These are phyloP conservation scores for Thalassiosira mediterranea DNA, from an alignment of 352 stramenopile species.

Conservation along the genomic window DNA sequence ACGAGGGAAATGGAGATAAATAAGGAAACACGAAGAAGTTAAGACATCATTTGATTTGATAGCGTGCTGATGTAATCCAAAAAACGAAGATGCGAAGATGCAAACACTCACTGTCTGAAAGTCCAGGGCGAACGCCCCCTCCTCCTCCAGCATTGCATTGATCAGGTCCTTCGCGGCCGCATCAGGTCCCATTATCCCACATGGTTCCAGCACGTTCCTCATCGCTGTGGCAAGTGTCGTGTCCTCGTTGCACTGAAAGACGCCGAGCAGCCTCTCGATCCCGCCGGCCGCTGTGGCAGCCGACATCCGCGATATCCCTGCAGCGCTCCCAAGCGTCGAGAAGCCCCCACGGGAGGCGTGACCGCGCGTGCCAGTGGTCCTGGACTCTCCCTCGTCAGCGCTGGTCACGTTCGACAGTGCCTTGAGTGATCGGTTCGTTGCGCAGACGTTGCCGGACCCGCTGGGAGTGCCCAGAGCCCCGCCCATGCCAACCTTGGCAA, in stretches of 20 bases:
- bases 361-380: not conserved
- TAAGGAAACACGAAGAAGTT: not conserved
- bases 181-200: no score
- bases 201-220: no score
- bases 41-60: not conserved
- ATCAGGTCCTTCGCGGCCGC: not conserved
- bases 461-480: not conserved
- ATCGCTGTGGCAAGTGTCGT: no score
- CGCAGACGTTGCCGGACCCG: no score
- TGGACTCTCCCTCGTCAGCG: not conserved
- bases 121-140: conserved; percentile 24
- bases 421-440: not conserved
- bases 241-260: conserved; percentile 36
- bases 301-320: not conserved
- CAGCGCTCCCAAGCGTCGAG: not conserved
- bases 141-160: conserved; percentile 1
- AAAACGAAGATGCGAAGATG: conserved; percentile 7
- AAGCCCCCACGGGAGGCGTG: not conserved
- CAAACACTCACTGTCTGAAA: conserved; percentile 37
- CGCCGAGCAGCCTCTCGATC: conserved; percentile 28
- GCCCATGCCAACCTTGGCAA: no score
- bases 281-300: not conserved
- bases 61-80: not conserved
- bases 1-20: conserved; percentile 1
- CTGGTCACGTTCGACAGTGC: not conserved